phyloP scores from a whole-genome alignment of 495 filamentous ascomycete genomes.

The Platismatia glauca region DNA sequence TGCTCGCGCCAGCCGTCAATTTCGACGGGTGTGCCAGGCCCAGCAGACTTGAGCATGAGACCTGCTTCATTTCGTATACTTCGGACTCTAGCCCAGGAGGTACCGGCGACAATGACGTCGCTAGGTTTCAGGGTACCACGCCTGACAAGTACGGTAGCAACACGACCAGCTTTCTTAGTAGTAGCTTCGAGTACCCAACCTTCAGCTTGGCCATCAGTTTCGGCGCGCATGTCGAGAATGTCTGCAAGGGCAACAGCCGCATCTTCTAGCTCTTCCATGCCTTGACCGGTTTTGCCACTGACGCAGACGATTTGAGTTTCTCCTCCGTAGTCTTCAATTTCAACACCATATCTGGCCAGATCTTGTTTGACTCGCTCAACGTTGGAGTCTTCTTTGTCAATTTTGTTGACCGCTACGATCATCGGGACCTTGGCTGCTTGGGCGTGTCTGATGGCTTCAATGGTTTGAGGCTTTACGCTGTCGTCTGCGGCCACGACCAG shows the following conservation, averaged over 20 bases:
- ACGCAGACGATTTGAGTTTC: conserved; percentile 87
- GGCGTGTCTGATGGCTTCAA: conserved; percentile 94
- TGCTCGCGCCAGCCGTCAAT: conserved; percentile 92
- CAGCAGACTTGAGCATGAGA: conserved; percentile 57
- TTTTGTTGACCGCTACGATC: conserved; percentile 97
- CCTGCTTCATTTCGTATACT: conserved; percentile 81
- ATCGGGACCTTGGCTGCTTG: conserved; percentile 85
- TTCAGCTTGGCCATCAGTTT: conserved; percentile 66
- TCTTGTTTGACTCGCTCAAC: conserved; percentile 79
- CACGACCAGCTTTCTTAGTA: conserved; percentile 76
- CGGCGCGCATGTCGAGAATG: conserved; percentile 80
- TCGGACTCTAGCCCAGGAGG: conserved; percentile 74
- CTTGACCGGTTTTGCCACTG: conserved; percentile 86
- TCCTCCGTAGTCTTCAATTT: conserved; percentile 91
- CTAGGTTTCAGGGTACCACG: conserved; percentile 76
- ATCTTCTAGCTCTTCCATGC: conserved; percentile 89
- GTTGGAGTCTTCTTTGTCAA: conserved; percentile 77
- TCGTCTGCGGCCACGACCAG: conserved; percentile 96
- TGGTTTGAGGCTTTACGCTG: conserved; percentile 92
- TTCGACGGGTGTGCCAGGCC: conserved; percentile 82
- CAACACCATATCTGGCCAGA: conserved; percentile 72
- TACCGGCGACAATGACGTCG: conserved; percentile 80
- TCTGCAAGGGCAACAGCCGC: conserved; percentile 75
- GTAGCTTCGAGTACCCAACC: conserved; percentile 94
- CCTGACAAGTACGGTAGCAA: conserved; percentile 81